Percentiles rank a stretch among this genome's conserved stretches.
Evolutionary conservation across 176 grass and related monocot species (phyloP).

Genomic region (Dendrocalamus sinicus): DNA sequence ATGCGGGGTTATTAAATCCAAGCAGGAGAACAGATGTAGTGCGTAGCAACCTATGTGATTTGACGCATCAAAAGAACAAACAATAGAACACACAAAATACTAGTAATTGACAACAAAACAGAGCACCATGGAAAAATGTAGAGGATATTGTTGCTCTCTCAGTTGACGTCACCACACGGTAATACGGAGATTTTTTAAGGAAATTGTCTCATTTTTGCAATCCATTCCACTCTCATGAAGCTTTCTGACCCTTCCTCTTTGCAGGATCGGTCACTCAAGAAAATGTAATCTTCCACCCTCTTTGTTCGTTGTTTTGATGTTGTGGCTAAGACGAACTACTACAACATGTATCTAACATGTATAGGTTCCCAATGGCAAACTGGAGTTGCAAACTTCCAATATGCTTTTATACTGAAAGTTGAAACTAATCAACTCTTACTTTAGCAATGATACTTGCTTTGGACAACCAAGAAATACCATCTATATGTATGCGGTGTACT

Average conservation of each 20-base stretch:
- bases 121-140: conserved; percentile 6
- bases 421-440: neutral
- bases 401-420: neutral
- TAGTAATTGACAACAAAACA: neutral
- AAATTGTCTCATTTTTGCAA: neutral
- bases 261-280: conserved; percentile 12
- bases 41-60: neutral
- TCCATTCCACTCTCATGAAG: neutral
- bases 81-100: neutral
- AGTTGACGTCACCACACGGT: neutral
- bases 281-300: neutral
- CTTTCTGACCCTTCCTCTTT: neutral
- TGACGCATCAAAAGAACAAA: conserved; percentile 7
- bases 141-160: neutral
- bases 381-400: neutral
- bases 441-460: conserved; percentile 16
- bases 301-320: conserved; percentile 9
- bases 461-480: neutral
- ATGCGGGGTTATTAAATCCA: neutral
- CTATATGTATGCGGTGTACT: neutral
- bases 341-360: neutral
- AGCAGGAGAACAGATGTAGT: neutral
- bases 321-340: neutral
- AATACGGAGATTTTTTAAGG: neutral
- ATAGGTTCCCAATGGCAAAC: neutral